A percentile compares a stretch with the other conserved stretches of the same genome.
These are phyloP conservation scores for Syncephalastrum contaminatum DNA, from an alignment of 371 early-diverging fungal genomes.

Conservation along the genomic window DNA sequence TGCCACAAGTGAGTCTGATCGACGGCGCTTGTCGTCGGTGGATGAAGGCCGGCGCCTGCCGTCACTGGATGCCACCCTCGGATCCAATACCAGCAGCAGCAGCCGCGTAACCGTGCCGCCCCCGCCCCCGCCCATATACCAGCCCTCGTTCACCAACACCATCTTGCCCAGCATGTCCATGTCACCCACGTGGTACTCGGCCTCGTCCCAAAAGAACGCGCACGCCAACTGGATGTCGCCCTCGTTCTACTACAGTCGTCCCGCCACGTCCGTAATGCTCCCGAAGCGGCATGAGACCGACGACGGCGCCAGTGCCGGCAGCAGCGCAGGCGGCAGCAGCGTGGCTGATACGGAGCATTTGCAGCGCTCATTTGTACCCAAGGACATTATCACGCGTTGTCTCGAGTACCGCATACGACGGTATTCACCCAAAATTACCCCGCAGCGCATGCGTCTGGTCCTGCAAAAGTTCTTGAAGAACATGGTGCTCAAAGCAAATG, in stretches of 20 bases:
- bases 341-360: slow-evolving; percentile 9
- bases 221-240: slow-evolving; percentile 53
- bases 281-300: slow-evolving; percentile 19
- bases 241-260: slow-evolving; percentile 48
- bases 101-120: slow-evolving; percentile 6
- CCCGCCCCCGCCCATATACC: slow-evolving; percentile 35
- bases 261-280: slow-evolving; percentile 38
- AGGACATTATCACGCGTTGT: slow-evolving; percentile 44
- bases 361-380: slow-evolving; percentile 31
- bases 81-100: slow-evolving; percentile 7
- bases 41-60: neutral
- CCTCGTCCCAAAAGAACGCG: slow-evolving; percentile 46
- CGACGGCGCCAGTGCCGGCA: slow-evolving; percentile 10
- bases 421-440: slow-evolving; percentile 48
- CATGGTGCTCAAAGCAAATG: slow-evolving; percentile 46
- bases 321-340: slow-evolving; percentile 2
- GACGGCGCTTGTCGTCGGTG: neutral
- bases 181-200: slow-evolving; percentile 54
- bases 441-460: slow-evolving; percentile 48
- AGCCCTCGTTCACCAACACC: slow-evolving; percentile 43
- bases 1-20: neutral
- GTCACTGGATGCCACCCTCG: slow-evolving; percentile 6
- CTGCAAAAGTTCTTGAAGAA: slow-evolving; percentile 48
- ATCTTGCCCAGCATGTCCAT: slow-evolving; percentile 43
- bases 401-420: slow-evolving; percentile 42